Evolutionary conservation across 2,329 filamentous ascomycete species (phyloP), one percentile per base, ranked within the genome.

Genomic region (Colletotrichum nymphaeae): DNA sequence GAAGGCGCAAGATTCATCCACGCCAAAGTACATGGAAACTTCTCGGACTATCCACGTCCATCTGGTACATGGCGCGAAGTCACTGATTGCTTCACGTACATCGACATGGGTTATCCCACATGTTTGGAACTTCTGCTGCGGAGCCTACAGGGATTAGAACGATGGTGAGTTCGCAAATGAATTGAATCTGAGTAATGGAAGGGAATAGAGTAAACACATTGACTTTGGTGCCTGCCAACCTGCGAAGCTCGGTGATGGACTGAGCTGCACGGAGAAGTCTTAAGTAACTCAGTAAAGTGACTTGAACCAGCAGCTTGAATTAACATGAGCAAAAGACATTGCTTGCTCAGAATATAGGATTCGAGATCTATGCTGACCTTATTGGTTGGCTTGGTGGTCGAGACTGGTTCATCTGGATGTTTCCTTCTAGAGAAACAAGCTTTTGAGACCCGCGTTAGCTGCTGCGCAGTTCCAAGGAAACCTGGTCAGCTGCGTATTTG

Each of bases 101-200:
- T 22, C 19, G 19, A 49, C 42, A 49, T 49, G 42, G 42, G 42
- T 49, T n/a, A 46, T 26, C 24, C 67, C 67, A 64, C 59, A 32
- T 46, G 28, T 46, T 32, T 46, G 35, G 67, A 69, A 64, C 59
- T 64, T 69, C 59, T 69, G 59, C 56, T 69, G 67, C 32, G 52
- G 52, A 52, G 32, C 26, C 24, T 14, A 8, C 26, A n/a, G 24
- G 59, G 32, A 16, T 66, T 6, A 9, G 46, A 22, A 55, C 16
- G 28, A 19, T 49, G 42, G 42, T 22, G 3, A 22, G 19, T 19
- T 9, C 8, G 16, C 42, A 49, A n/a, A 49, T 49, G 7, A 4
- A 22, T 49, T 22, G 11, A n/a, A n/a, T 49, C 42, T 9, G 32
- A 49, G 19, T n/a, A 49, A 9, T 11, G 19, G 42, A 22, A n/a